Evolutionary conservation across 208 protist species (phyloP).

Genomic region (Trypanosoma conorhini): DNA sequence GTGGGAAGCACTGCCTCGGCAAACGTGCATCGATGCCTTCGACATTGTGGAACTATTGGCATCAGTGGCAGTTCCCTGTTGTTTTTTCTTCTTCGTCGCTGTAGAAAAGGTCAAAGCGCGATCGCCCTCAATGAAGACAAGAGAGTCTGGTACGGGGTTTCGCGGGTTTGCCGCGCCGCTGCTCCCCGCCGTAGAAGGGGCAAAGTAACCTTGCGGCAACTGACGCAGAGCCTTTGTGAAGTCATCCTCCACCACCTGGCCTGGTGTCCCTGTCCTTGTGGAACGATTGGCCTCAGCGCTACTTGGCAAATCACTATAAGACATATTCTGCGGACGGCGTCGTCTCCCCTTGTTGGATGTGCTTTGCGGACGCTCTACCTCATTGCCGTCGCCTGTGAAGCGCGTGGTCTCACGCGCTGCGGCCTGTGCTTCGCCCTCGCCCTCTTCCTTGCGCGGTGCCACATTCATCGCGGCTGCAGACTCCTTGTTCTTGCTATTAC

Average conservation of each 20-base stretch:
- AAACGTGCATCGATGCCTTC: neutral
- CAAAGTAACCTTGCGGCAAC: constrained; percentile 23
- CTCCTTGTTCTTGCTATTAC: neutral
- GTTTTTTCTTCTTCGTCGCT: neutral
- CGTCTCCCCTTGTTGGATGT: neutral
- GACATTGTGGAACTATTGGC: neutral
- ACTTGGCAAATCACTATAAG: neutral
- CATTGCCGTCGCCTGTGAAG: neutral
- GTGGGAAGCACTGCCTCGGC: neutral
- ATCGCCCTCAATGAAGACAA: constrained; percentile 26
- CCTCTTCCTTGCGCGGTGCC: neutral
- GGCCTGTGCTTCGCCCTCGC: neutral
- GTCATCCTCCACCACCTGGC: constrained; percentile 18
- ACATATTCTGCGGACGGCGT: neutral
- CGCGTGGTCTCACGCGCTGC: neutral
- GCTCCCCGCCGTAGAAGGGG: neutral
- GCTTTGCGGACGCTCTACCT: neutral
- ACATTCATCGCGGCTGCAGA: neutral
- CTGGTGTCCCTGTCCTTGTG: neutral
- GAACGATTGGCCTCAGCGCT: neutral
- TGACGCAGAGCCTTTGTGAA: constrained; percentile 26
- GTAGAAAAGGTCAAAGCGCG: neutral
- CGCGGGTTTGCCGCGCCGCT: neutral
- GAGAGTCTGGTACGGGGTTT: neutral
- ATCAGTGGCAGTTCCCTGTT: neutral